Percentiles rank a stretch among this genome's conserved stretches.
Evolutionary conservation across 208 protist species (phyloP).

Genomic region (Trypanosoma vivax): DNA sequence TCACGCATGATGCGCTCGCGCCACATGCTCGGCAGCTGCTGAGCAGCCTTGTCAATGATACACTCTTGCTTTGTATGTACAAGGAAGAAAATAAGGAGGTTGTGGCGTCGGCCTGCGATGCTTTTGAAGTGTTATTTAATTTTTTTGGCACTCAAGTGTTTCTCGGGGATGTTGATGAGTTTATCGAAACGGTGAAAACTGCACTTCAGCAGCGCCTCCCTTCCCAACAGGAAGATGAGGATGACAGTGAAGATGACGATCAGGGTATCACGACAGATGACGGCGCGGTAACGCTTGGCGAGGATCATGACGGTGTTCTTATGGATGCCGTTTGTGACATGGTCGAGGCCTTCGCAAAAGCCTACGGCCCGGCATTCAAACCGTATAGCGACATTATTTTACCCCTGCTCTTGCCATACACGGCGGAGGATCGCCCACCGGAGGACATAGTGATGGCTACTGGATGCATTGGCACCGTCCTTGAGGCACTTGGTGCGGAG

Average conservation of each 20-base stretch:
- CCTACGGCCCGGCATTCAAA: conserved; percentile 53
- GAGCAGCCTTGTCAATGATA: conserved; percentile 39
- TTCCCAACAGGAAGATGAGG: conserved; percentile 34
- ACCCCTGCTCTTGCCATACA: conserved; percentile 54
- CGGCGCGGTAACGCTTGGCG: conserved; percentile 20
- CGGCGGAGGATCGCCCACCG: conserved; percentile 36
- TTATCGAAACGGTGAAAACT: conserved; percentile 37
- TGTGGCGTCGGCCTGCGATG: conserved; percentile 66
- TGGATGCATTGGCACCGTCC: conserved; percentile 43
- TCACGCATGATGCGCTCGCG: conserved; percentile 41
- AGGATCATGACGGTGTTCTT: conserved; percentile 72
- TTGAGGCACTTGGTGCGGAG: conserved; percentile 38
- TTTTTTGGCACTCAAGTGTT: conserved; percentile 69
- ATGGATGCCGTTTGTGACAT: conserved; percentile 60
- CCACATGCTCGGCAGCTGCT: conserved; percentile 37
- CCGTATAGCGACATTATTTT: conserved; percentile 40
- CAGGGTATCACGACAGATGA: conserved; percentile 22
- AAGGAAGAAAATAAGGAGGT: conserved; percentile 68
- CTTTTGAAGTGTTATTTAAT: conserved; percentile 43
- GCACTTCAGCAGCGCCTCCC: conserved; percentile 46
- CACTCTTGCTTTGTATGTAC: conserved; percentile 37
- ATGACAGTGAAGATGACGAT: conserved; percentile 37
- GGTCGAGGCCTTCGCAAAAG: conserved; percentile 64
- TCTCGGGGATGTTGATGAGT: conserved; percentile 29
- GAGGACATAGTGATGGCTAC: conserved; percentile 64